Conservation (phyloP, 2,329 filamentous ascomycete genomes). For the Aspergillus uvarum region DNA sequence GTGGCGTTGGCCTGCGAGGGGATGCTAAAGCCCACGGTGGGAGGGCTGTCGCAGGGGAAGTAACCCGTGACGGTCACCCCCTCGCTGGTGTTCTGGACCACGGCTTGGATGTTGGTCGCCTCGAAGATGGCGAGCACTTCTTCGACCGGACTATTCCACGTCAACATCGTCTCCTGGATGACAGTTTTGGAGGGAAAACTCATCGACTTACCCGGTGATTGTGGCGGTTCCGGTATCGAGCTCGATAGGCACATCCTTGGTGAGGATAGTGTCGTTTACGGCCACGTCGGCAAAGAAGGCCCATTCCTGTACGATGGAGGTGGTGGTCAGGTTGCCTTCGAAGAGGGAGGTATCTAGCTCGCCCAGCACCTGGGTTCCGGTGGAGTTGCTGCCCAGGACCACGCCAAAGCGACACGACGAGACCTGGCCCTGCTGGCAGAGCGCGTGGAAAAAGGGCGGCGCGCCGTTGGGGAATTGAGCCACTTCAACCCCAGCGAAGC, state of each 20-base stretch:
- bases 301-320: slow-evolving; percentile 2
- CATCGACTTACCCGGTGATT: slow-evolving; percentile 2
- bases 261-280: not conserved
- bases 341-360: slow-evolving; percentile 1
- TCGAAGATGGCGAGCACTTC: too few relatives aligned
- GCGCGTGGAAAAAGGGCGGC: slow-evolving; percentile 5
- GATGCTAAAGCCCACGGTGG: slow-evolving; percentile 1
- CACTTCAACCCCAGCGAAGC: slow-evolving; percentile 2
- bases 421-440: not conserved
- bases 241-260: not conserved
- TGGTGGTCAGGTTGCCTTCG: not conserved
- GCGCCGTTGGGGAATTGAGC: slow-evolving; percentile 3
- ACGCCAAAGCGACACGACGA: slow-evolving; percentile 2
- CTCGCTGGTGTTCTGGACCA: too few relatives aligned
- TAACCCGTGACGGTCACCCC: not conserved
- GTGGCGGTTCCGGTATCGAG: slow-evolving; percentile 5
- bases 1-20: slow-evolving; percentile 1
- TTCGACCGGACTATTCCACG: too few relatives aligned
- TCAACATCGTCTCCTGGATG: too few relatives aligned
- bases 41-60: slow-evolving; percentile 7
- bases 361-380: slow-evolving; percentile 1
- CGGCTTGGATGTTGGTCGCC: too few relatives aligned
- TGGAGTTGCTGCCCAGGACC: slow-evolving; percentile 1
- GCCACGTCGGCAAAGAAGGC: slow-evolving; percentile 3
- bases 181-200: not conserved